Conservation (phyloP, 2,329 filamentous ascomycete genomes). For the Colletotrichum tamarilloi region DNA sequence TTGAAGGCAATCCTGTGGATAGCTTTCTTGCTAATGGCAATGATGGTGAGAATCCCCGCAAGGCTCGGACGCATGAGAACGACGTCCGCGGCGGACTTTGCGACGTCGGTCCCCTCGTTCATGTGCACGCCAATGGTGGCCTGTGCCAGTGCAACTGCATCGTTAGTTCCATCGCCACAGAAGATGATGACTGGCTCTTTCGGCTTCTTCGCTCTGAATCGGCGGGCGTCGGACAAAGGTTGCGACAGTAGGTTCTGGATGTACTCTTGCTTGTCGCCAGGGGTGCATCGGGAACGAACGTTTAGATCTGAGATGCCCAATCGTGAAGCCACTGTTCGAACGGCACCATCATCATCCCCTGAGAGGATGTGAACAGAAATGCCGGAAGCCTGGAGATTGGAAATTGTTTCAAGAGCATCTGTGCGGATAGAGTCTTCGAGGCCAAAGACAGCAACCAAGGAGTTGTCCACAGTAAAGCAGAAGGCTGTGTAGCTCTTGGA, state of each 20-base stretch:
- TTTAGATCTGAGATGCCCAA: constrained; percentile 52
- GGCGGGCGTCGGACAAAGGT: neutral
- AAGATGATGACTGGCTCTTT: constrained; percentile 68
- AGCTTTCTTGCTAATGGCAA: constrained; percentile 62
- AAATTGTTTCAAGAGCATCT: constrained; percentile 52
- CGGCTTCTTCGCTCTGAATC: neutral
- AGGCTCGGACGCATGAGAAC: constrained; percentile 71
- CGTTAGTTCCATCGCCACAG: constrained; percentile 83
- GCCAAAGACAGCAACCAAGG: constrained; percentile 54
- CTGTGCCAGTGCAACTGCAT: constrained; percentile 77
- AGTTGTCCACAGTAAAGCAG: constrained; percentile 55
- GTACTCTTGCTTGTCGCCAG: constrained; percentile 59
- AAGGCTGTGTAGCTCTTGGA: constrained; percentile 55
- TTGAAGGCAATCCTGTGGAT: constrained; percentile 71
- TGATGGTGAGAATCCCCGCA: constrained; percentile 64
- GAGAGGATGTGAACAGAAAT: constrained; percentile 61
- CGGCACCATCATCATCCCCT: constrained; percentile 64
- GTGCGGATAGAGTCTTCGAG: constrained; percentile 58
- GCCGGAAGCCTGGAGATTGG: constrained; percentile 47
- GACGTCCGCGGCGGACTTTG: constrained; percentile 74
- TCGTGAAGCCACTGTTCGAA: constrained; percentile 50
- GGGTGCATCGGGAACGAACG: constrained; percentile 55
- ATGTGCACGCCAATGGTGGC: constrained; percentile 80
- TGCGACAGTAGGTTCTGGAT: constrained; percentile 49
- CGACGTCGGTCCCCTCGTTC: constrained; percentile 70